Conservation (phyloP, 371 early-diverging fungal species). For the Amoeboradix gromovi region DNA sequence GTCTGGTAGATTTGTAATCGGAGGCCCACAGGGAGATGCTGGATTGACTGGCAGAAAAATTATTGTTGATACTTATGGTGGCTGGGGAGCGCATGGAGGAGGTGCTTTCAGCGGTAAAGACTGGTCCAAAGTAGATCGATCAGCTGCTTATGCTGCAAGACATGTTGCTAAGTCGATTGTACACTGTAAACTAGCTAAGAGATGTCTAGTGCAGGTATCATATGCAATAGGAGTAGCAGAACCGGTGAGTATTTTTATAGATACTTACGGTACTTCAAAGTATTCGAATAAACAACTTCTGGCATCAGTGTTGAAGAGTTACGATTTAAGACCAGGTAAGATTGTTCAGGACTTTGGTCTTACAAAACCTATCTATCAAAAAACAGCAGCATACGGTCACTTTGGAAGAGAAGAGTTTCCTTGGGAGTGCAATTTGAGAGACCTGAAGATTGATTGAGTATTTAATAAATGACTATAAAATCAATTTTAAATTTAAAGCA, state of each 20-base stretch:
- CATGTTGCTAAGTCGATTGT: slow-evolving; percentile 92
- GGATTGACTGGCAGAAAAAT: slow-evolving; percentile 99
- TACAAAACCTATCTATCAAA: slow-evolving; percentile 85
- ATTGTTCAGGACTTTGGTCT: slow-evolving; percentile 91
- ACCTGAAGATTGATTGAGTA: neutral
- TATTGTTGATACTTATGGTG: slow-evolving; percentile 89
- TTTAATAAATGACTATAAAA: neutral
- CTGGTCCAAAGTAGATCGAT: slow-evolving; percentile 99
- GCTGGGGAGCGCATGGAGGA: slow-evolving; percentile 98
- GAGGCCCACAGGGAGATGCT: slow-evolving; percentile 98
- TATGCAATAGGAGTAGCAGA: slow-evolving; percentile 98
- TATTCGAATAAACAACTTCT: slow-evolving; percentile 68
- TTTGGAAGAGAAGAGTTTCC: slow-evolving; percentile 86
- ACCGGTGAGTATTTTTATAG: slow-evolving; percentile 86
- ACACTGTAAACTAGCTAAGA: slow-evolving; percentile 67
- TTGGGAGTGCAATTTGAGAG: slow-evolving; percentile 23
- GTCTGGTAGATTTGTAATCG: slow-evolving; percentile 93
- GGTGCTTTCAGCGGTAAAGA: slow-evolving; percentile 99
- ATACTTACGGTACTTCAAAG: slow-evolving; percentile 79
- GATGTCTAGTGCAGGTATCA: slow-evolving; percentile 83
- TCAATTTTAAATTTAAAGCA: no score
- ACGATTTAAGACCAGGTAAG: slow-evolving; percentile 88
- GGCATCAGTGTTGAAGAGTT: slow-evolving; percentile 79
- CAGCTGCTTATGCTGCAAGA: slow-evolving; percentile 95
- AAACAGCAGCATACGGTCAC: slow-evolving; percentile 94